Base-by-base conservation (phyloP, 2,329 filamentous ascomycete species). In the Phialemoniopsis sp. region DNA sequence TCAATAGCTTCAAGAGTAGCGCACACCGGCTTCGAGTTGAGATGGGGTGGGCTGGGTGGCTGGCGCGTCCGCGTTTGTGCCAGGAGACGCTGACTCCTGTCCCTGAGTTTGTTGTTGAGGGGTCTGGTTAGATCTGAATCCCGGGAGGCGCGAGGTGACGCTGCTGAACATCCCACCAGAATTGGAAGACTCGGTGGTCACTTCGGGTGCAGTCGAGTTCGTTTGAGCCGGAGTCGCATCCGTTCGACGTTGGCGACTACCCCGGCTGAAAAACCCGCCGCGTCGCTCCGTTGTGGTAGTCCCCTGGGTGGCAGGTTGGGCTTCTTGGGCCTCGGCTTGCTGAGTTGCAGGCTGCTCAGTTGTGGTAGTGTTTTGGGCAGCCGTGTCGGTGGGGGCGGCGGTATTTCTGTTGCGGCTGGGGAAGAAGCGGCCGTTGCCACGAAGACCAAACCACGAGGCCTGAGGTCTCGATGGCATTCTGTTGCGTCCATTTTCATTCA, bases 391-490 rank as follows among this genome's bases (percentile, higher is more conserved):
- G 34, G 19, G 13, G 29, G 13, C 13, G 21, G 16, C 30, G 37
- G 21, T 26, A n/a, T n/a, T n/a, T 10, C 21, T 26, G 10, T 26
- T 26, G 21, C 21, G 21, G 21, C 21, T 16, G 8, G 30, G 43
- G 32, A 29, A 43, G 14, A 43, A 13, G 19, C 47, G 54, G 28
- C 51, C 52, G 17, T 46, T 36, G 10, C 59, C 53, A 7, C 63
- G 55, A 16, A 60, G 48, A 14, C 53, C 56, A 16, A 63, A 64
- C 54, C 65, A 70, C 4, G 66, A 63, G 21, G 64, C 56, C 15
- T 47, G 61, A 41, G 58, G 70, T 42, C 56, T 50, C 15, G 56
- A 55, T 4, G 73, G 73, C 47, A 76, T 62, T 13, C 72, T 58
- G 36, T 29, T 63, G 46, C 45, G 56, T 42, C 44, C 56, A 52